Evolutionary conservation across 768 basidiomycete species (phyloP), one percentile per base, ranked within the genome.

Genomic region (Cantharellus anzutake): DNA sequence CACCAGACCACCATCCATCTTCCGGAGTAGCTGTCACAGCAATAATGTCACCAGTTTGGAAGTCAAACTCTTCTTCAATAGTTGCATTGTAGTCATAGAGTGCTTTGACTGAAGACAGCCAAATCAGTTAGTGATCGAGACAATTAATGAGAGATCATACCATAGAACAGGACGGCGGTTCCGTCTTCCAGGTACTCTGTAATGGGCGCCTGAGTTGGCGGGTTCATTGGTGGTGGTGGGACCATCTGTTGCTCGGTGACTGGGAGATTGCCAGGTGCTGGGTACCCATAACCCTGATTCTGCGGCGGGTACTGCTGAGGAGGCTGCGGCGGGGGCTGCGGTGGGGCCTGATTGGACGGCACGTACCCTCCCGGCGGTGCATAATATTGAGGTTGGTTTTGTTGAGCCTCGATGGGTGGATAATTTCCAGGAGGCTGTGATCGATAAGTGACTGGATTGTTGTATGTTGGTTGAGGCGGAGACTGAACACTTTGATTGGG

Each of bases 1-100:
- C 83, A 34, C 94, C 94, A 60, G 82, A 86, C 94, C 93, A 98
- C 94, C 94, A 97, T 1, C 94, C 94, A 66, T 96, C 93, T 65
- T 92, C 91, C 3, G 91, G 91, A 3, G 91, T 94, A 29, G 82
- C 78, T 0, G 88, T 93, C 5, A 98, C 93, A 4, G 92, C 93
- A 64, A 98, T 96, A 64, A 96, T 87, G 70, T 98, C 94, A 2
- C 86, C 89, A 29, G 82, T 75, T 68, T 92, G 88, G 80, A 98
- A 97, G 69, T 93, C 86, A 69, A 98, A 97, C 72, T 97, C 94
- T 67, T 93, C 90, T 1, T 86, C 83, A 63, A 85, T 87, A 5
- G 84, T 82, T 14, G 87, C 89, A 0, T 71, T 71, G 65, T 92
- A 93, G 69, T 91, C 86, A 68, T 88, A 94, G 63, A 93, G 72